These are phyloP conservation scores for Sonneratia alba DNA, from an alignment of 345 rosid genomes.

Conservation along the genomic window DNA sequence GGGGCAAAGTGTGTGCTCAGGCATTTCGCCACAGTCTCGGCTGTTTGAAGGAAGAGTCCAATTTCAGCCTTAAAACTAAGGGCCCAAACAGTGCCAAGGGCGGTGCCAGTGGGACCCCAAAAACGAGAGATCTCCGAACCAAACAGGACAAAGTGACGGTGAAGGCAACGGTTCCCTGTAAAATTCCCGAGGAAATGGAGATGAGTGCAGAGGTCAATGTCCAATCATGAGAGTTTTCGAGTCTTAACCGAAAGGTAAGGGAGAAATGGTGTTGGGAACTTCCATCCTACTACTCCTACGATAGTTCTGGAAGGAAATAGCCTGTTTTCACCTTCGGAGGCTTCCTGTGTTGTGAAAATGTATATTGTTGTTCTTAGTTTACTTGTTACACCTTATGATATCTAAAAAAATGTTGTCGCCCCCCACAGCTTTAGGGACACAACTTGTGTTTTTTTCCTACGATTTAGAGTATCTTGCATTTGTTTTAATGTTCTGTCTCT, in stretches of 20 bases:
- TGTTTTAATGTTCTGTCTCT: neutral
- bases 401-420: neutral
- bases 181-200: conserved; percentile 24
- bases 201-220: conserved; percentile 24
- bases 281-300: neutral
- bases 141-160: conserved; percentile 23
- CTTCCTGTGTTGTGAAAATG: conserved; percentile 6
- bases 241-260: conserved; percentile 17
- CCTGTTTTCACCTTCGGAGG: conserved; percentile 8
- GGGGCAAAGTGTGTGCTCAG: conserved; percentile 44
- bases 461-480: neutral
- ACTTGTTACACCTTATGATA: conserved; percentile 7
- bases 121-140: conserved; percentile 27
- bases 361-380: conserved; percentile 8
- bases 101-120: conserved; percentile 30
- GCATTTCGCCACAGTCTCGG: conserved; percentile 61
- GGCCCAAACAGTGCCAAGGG: conserved; percentile 18
- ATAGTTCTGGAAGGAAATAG: conserved; percentile 12
- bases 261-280: conserved; percentile 2
- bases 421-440: neutral
- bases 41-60: conserved; percentile 28
- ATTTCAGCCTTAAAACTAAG: conserved; percentile 22
- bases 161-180: conserved; percentile 28
- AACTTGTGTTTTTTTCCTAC: conserved; percentile 1
- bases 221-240: conserved; percentile 28